Evolutionary conservation across 371 early-diverging fungal species (phyloP), one percentile per base, ranked within the genome.

Genomic region (Syncephalastrum contaminatum): DNA sequence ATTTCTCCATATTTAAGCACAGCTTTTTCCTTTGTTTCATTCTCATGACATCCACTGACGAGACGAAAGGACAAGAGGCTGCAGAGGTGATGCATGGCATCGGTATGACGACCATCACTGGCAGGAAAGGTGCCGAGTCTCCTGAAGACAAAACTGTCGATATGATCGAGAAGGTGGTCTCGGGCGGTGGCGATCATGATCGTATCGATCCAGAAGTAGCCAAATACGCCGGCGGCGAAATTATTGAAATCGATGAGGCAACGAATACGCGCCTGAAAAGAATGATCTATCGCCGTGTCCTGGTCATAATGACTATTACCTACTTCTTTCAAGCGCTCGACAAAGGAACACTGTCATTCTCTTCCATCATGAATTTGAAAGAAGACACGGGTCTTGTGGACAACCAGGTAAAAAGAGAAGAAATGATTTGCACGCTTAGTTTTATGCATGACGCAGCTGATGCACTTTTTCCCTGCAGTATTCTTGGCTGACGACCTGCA

Each of bases 131-230:
- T 8, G 5, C 36, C 10, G 36, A 30, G 36, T 30, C 36, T 2
- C 36, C 36, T 30, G 36, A 30, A 30, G 36, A 30, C 36, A 30
- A 30, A 10, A 30, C 36, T 0, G 36, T 30, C 12, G 51, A n/a
- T 45, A 48, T 50, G 48, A 53, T 53, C 18, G 53, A 53, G 24
- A 21, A 53, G 45, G 53, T 45, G 8, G 45, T 30, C 36, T 30
- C 36, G 36, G 36, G 36, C 10, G 36, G 36, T 21, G 56, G 56
- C 43, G 56, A 63, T 48, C 46, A 58, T 8, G 49, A 53, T 12
- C 64, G 64, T 63, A 51, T 64, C 15, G 65, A 64, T 53, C 65
- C 65, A 3, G 65, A 64, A 48, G 52, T 64, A 18, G 65, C 65
- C n/a, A 64, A 64, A 24, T 64, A 64, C 21, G 58, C 61, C 27